Evolutionary conservation across 495 filamentous ascomycete species (phyloP), one percentile per base, ranked within the genome.

Genomic region (Podospora comata): DNA sequence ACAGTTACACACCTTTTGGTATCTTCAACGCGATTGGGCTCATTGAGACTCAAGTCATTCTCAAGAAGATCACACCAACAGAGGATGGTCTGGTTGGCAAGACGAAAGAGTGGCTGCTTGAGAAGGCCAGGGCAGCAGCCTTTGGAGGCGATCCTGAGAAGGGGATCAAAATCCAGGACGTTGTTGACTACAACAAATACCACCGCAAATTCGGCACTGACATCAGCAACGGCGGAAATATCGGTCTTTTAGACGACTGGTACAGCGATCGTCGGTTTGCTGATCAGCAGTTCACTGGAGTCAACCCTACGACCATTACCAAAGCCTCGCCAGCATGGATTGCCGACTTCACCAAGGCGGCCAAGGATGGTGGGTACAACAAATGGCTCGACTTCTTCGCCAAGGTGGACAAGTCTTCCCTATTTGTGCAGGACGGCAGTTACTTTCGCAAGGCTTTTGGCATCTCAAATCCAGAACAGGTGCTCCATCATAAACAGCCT

Each of bases 201-300:
- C 70, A 79, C 56, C 74, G 76, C 16, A 79, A 77, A 60, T 67
- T 73, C 7, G 79, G 76, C 4, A 81, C 76, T 13, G 80, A 82
- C 58, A 80, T 83, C 58, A 66, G 69, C 32, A 58, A 65, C 5
- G 78, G 79, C 56, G 72, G 74, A 7, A 84, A 84, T 68, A 77
- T 84, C 56, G 82, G 82, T 1, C 65, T 81, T 39, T 68, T 78
- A 27, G 64, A 74, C 19, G 82, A 85, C 72, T 85, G 83, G 83
- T 85, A 72, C 69, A 77, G 76, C 60, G 83, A 85, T 71, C 76
- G 76, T n/a, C 73, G 77, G 5, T 84, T 85, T 61, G 82, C 81
- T n/a, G 81, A 85, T 64, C 82, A 84, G 68, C 72, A 75, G 23
- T 80, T 85, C 68, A 85, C 81, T 27, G 83, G 83, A 6, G 78